Conservation (phyloP, 2,329 filamentous ascomycete species). For the Phymatotrichopsis omnivora region DNA sequence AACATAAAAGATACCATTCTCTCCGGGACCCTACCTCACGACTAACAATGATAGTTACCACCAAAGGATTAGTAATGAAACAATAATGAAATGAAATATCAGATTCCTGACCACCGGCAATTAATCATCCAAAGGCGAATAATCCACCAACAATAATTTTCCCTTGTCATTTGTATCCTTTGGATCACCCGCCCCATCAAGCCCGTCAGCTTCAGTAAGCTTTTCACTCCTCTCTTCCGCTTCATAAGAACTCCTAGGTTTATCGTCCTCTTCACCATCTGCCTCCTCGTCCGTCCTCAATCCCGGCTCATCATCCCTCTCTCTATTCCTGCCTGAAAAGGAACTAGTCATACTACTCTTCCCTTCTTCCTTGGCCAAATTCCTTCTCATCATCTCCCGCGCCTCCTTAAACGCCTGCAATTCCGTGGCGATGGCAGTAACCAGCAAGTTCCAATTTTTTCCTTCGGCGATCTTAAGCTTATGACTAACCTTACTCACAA, state of each 20-base stretch:
- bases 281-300: slow-evolving; percentile 6
- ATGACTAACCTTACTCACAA: slow-evolving; percentile 47
- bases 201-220: too few relatives aligned
- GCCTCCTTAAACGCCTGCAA: slow-evolving; percentile 56
- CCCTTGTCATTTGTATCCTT: neutral
- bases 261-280: slow-evolving; percentile 3
- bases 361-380: slow-evolving; percentile 29
- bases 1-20: too few relatives aligned
- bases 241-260: neutral
- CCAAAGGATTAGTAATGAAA: too few relatives aligned
- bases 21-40: too few relatives aligned
- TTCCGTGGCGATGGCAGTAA: slow-evolving; percentile 66
- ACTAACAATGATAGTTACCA: too few relatives aligned
- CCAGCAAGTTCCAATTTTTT: slow-evolving; percentile 61
- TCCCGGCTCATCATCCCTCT: slow-evolving; percentile 4
- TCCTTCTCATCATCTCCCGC: slow-evolving; percentile 44
- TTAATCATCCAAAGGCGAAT: slow-evolving; percentile 22
- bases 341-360: slow-evolving; percentile 1
- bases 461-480: slow-evolving; percentile 48
- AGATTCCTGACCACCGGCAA: too few relatives aligned
- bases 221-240: neutral
- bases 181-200: neutral
- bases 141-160: slow-evolving; percentile 1
- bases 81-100: too few relatives aligned
- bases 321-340: neutral